Percentiles rank a stretch among this genome's conserved stretches.
These are phyloP conservation scores for Naganishia sp. DNA, from an alignment of 1,284 basidiomycete genomes.

Conservation along the genomic window DNA sequence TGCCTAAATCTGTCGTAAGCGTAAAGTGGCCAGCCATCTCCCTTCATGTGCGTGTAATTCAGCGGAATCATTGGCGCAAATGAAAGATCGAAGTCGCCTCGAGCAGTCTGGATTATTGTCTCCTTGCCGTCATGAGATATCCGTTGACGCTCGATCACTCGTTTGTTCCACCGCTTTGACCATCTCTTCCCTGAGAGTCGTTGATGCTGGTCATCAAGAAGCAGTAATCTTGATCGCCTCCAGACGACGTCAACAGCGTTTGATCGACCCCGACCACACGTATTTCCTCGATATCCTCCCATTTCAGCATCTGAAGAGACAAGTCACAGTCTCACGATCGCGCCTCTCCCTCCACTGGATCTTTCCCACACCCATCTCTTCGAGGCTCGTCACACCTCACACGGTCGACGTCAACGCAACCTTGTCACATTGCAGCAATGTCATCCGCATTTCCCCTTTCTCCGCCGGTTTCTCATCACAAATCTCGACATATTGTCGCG, in stretches of 20 bases:
- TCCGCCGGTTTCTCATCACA: conserved; percentile 24
- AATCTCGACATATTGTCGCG: conserved; percentile 1
- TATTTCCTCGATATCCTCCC: not conserved
- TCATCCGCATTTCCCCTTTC: conserved; percentile 25
- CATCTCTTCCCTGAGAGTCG: not conserved
- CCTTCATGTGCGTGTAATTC: conserved; percentile 17
- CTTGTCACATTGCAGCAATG: conserved; percentile 6
- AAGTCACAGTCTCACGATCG: conserved; percentile 23
- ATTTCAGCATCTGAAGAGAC: conserved; percentile 6
- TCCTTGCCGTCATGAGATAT: not conserved
- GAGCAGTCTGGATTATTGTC: not conserved
- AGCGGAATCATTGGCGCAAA: not conserved
- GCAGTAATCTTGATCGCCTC: not conserved
- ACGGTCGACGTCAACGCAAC: not conserved
- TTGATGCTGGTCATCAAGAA: conserved; percentile 27
- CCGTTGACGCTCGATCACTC: not conserved
- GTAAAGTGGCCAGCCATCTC: conserved; percentile 10
- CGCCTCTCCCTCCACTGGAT: not conserved
- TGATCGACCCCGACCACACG: not conserved
- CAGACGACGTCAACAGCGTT: not conserved
- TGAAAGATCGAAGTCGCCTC: conserved; percentile 7
- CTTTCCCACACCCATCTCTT: not conserved
- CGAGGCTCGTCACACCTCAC: conserved; percentile 10
- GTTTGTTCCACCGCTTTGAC: not conserved
- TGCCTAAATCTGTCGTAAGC: too few species aligned